Evolutionary conservation across 441 rosid genomes (phyloP), one percentile per base, ranked within the genome.

Genomic region (Pelargonium australe): DNA sequence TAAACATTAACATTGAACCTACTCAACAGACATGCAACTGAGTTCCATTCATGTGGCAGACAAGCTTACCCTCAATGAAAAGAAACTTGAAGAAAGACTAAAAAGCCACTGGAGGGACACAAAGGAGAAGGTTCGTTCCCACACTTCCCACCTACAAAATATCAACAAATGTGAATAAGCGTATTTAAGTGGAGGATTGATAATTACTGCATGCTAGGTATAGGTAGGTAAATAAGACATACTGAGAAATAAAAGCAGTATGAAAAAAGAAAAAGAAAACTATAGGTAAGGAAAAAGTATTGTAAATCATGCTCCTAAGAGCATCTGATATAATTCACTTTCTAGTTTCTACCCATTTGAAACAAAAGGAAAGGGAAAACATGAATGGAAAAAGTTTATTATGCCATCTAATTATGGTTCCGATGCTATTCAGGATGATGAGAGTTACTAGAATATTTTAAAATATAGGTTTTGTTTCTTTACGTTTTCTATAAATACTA

Each of bases 131-230:
- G 77, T 85, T 73, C 80, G 82, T 75, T 82, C 86, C 83, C 80
- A 73, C 71, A 80, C 76, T 79, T 84, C 87, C 87, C 88, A 91
- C 84, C 97, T 95, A 80, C 80, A 71, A 79, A 69, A 41, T 66
- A 80, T 71, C 67, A 61, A 74, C 76, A 58, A 20, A 17, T 41
- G 63, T 61, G 20, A 17, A 57, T 72, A 64, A 73, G 28, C 34
- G 64, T n/a, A 53, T 23, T 16, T 17, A 58, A 66, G 55, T 11
- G 20, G 40, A n/a, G n/a, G n/a, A n/a, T n/a, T n/a, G n/a, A n/a
- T 34, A 34, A 3, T 61, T 64, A 23, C 53, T 14, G 63, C 51
- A 31, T 63, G 40, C 63, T 45, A 55, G 5, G 8, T 25, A 19
- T 19, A 37, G 19, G 37, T 55, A 66, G 63, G 63, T 45, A 58